Evolutionary conservation across 805 yeast species (phyloP), one percentile per base, ranked within the genome.

Genomic region (Candida tibetensis): DNA sequence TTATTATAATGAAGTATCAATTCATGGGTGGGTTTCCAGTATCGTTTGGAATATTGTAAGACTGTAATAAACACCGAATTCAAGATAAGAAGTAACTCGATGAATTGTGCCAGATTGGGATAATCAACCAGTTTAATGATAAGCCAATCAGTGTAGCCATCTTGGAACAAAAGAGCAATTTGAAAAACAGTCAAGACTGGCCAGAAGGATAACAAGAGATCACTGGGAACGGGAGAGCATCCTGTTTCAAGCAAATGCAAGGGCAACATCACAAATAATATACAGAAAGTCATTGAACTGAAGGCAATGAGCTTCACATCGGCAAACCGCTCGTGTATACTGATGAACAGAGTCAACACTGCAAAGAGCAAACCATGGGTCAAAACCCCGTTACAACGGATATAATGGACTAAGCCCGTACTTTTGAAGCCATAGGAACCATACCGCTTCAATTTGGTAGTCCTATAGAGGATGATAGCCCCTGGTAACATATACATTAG

Each of bases 21-120:
- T 30, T 62, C 62, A 14, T 57, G 52, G n/a, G 66, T 55, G 4
- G 82, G 78, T 14, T 52, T 49, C 69, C 69, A 66, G 21, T 35
- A 42, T 2, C 17, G 37, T 49, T 63, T 23, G 33, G 48, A 47
- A 16, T 58, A 52, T 45, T 78, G 81, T 36, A 72, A 45, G 10
- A 52, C 25, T n/a, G 69, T 59, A 22, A 75, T 58, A 1, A 45
- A 17, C 0, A 53, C 2, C 1, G 74, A 49, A 28, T 62, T 62
- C 2, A 57, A 1, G 2, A 71, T 36, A 3, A 62, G 32, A 1
- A 64, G 30, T 0, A 53, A 28, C 32, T 70, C 64, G 3, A 62
- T 23, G 1, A 54, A 25, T 8, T 34, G 37, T 12, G 40, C 38
- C n/a, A 15, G 28, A 5, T 19, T 17, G 8, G 38, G 28, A 13